Evolutionary conservation across 208 protist genomes (phyloP), one percentile per base, ranked within the genome.

Genomic region (Leishmania major): DNA sequence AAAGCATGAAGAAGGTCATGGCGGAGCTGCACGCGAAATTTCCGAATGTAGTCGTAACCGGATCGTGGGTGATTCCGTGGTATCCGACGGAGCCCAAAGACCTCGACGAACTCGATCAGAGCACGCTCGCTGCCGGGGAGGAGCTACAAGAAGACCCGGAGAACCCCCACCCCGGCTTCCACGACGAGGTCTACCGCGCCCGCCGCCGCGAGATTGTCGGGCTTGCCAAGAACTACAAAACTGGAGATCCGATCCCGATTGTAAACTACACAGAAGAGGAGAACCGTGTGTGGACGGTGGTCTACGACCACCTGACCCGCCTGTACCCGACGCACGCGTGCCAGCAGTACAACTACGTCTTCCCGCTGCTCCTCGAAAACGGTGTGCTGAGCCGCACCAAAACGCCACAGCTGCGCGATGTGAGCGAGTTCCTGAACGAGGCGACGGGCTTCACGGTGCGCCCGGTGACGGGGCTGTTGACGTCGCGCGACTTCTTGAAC

Each of bases 401-500:
- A 67, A 97, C 99, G 79, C 98, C 98, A n/a, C 98, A 99, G 90
- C 88, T 99, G 25, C 85, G 81, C 59, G 97, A 98, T 67, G 94
- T 99, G 57, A 98, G 94, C 49, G 83, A 96, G 28, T 99, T 99
- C 87, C 84, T 99, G 53, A 86, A 98, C 78, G 83, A 96, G 43
- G 91, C 90, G 22, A 99, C 98, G 5, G 98, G 98, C 67, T 99
- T 97, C 79, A 89, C 89, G 22, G 87, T 99, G n/a, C 89, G 98
- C 19, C 98, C 98, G 4, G 97, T 99, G 15, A 86, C 96, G 35
- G 98, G 98, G 28, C 89, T 99, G 17, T 88, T 99, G 13, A 97
- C 97, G 7, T 92, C 95, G 17, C 90, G 98, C 57, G 96, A 99
- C 86, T 99, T 99, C 84, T 85, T 99, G 37, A 99, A 98, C 87